Evolutionary conservation across 2,329 filamentous ascomycete genomes (phyloP).

Genomic region (Hypoxylon sp.): DNA sequence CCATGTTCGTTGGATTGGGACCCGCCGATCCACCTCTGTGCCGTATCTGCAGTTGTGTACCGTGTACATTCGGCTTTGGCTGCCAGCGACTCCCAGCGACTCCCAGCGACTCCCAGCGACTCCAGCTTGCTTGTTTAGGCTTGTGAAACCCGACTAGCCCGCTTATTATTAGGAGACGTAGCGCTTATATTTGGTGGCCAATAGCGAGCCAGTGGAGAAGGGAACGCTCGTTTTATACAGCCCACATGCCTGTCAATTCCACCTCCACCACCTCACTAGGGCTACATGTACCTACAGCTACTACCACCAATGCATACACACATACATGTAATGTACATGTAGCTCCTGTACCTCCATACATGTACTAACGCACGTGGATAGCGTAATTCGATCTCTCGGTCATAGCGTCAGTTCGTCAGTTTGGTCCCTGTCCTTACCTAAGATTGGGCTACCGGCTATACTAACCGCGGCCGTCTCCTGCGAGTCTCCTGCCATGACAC

Average conservation of each 20-base stretch:
- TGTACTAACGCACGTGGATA: slow-evolving; percentile 33
- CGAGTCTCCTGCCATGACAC: background rate
- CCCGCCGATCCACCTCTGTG: slow-evolving; percentile 48
- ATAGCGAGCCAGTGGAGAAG: slow-evolving; percentile 26
- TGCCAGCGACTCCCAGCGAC: slow-evolving; percentile 29
- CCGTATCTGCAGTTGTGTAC: slow-evolving; percentile 47
- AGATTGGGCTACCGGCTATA: background rate
- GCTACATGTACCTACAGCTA: too few relatives aligned
- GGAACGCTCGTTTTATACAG: slow-evolving; percentile 1
- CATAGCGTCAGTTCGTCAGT: slow-evolving; percentile 22
- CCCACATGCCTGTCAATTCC: slow-evolving; percentile 25
- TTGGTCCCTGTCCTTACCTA: slow-evolving; percentile 4
- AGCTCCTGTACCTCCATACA: background rate
- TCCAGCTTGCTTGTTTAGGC: slow-evolving; percentile 22
- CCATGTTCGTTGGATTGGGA: slow-evolving; percentile 50
- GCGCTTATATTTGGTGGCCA: slow-evolving; percentile 30
- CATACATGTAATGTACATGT: background rate
- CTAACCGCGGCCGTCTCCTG: background rate
- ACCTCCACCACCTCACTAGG: too few relatives aligned
- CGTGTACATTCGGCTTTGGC: slow-evolving; percentile 41
- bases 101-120: slow-evolving; percentile 28
- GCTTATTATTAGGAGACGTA: slow-evolving; percentile 23
- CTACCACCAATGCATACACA: background rate
- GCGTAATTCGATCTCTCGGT: slow-evolving; percentile 35
- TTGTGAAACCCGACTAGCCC: slow-evolving; percentile 31